These are phyloP conservation scores for Geranium rotundifolium DNA, from an alignment of 345 rosid genomes.

Conservation along the genomic window DNA sequence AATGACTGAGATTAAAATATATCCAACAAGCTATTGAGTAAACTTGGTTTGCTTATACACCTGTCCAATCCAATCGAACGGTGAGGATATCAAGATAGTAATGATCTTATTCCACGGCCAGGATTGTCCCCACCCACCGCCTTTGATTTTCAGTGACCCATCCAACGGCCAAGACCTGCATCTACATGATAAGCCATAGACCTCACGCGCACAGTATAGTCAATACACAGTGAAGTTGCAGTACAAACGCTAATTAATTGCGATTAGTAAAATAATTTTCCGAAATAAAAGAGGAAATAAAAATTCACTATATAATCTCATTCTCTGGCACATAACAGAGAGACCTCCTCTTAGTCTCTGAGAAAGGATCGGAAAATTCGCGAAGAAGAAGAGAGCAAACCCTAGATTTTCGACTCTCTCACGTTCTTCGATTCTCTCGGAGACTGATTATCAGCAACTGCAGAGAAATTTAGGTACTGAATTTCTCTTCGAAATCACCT, in stretches of 20 bases:
- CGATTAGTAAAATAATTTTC: no score
- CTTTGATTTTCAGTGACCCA: neutral
- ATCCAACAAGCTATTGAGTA: no score
- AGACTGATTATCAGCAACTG: slow-evolving; percentile 16
- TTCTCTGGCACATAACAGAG: neutral
- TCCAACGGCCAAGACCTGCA: neutral
- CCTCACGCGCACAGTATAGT: neutral
- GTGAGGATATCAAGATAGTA: no score
- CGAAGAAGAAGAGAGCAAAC: slow-evolving; percentile 1
- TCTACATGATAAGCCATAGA: neutral
- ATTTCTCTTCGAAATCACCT: neutral
- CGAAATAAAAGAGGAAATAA: no score
- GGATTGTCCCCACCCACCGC: neutral
- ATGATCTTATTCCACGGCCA: no score
- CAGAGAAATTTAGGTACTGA: slow-evolving; percentile 5
- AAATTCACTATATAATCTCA: no score
- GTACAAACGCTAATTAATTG: no score
- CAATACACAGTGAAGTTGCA: neutral
- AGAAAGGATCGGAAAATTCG: neutral
- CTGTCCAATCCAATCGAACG: no score
- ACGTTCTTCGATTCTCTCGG: slow-evolving; percentile 18
- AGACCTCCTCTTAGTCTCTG: neutral
- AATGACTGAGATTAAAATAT: no score
- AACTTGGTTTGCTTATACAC: no score
- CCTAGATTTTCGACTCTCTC: slow-evolving; percentile 3